Evolutionary conservation across 768 basidiomycete species (phyloP), one percentile per base, ranked within the genome.

Genomic region (Collybia sordida): DNA sequence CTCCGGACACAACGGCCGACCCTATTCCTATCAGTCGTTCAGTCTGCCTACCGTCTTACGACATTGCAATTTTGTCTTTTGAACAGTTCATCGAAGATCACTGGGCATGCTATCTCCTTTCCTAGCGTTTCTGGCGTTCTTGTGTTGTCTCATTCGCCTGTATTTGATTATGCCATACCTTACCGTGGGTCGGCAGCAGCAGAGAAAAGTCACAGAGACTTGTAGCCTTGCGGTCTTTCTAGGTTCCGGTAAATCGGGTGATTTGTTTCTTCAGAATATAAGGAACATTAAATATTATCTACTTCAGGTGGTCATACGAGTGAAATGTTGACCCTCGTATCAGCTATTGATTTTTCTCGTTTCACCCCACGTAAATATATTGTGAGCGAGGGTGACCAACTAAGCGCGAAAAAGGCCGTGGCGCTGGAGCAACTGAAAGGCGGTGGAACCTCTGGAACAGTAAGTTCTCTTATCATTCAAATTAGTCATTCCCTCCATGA

Each of bases 271-370:
- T 31, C 61, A 75, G 18, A 21, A 22, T 49, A 35, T 14, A 44
- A 28, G 23, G 17, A n/a, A n/a, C 34, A n/a, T 4, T 44, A 4
- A 18, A 43, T 39, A 8, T 28, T 46, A 55, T 51, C 47, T 46
- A 41, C 37, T 31, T 24, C 62, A 98, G 96, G 97, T 39, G 97
- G 97, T 0, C 97, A 99, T 70, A 97, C 94, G 14, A 84, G 80
- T 53, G 97, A 99, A 73, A 88, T 86, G 37, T 67, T 96, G 54
- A 73, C 77, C 27, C 74, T 98, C 22, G 49, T 90, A 22, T 86
- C 86, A 2, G 70, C 84, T 11, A 67, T 99, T 21, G 84, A 94
- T 63, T 86, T 88, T 52, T 60, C 71, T 11, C 82, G 88, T 37
- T 98, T 94, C 67, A 74, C 73, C 6, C 84, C 82, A 14, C 78